These are phyloP conservation scores for Salvia miltiorrhiza DNA, from an alignment of 257 asterid genomes.

Conservation along the genomic window DNA sequence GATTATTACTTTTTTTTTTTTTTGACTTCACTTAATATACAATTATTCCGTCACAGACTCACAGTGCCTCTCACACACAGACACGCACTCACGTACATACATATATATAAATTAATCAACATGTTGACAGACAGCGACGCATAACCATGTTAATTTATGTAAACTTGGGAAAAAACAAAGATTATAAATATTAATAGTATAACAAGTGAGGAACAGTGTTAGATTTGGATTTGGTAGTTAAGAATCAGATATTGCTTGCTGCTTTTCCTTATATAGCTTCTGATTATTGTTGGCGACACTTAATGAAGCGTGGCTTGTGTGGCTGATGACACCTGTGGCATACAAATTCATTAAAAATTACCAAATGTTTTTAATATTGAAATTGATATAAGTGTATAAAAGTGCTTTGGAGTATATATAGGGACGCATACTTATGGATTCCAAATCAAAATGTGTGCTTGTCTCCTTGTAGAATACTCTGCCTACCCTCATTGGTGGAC, in stretches of 20 bases:
- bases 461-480: conserved; percentile 19
- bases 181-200: background rate
- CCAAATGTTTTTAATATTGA: background rate
- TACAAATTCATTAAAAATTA: background rate
- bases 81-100: too few species aligned
- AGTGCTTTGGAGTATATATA: conserved; percentile 34
- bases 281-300: conserved; percentile 7
- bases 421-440: conserved; percentile 26
- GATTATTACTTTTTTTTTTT: too few species aligned
- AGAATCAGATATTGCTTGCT: conserved; percentile 26
- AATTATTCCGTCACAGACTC: background rate
- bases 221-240: conserved; percentile 29
- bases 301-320: conserved; percentile 15
- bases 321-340: conserved; percentile 26
- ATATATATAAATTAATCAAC: background rate
- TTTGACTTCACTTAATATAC: background rate
- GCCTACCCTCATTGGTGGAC: background rate
- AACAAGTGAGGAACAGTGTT: background rate
- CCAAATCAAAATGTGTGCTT: conserved; percentile 18
- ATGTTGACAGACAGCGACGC: conserved; percentile 21
- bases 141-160: background rate
- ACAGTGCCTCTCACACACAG: background rate
- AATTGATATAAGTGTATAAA: background rate
- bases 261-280: background rate
- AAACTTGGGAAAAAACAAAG: background rate